A percentile compares a stretch with the other conserved stretches of the same genome.
phyloP scores from a whole-genome alignment of 1,139 yeast species.

The Nakaseomyces sp. region DNA sequence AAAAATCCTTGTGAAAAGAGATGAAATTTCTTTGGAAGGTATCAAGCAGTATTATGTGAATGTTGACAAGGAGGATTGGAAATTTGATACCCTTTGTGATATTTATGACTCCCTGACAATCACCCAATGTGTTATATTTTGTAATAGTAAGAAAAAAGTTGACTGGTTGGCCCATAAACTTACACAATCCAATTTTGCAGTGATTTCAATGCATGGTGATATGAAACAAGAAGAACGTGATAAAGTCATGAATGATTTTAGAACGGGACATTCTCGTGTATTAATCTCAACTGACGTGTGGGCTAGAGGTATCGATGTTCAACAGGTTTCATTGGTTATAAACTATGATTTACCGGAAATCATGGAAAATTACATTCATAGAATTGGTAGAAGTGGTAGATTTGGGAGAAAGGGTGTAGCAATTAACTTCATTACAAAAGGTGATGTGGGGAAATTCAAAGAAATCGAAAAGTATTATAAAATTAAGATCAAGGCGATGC shows the following conservation, averaged over 20 bases:
- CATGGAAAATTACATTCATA: slow-evolving; percentile 82
- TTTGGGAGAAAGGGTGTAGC: slow-evolving; percentile 96
- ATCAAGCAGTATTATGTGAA: slow-evolving; percentile 80
- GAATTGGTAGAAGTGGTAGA: slow-evolving; percentile 92
- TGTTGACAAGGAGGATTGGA: slow-evolving; percentile 91
- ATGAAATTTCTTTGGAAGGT: slow-evolving; percentile 81
- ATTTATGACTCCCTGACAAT: slow-evolving; percentile 88
- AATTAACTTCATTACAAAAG: slow-evolving; percentile 71
- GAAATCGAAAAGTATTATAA: slow-evolving; percentile 73
- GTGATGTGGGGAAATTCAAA: slow-evolving; percentile 50
- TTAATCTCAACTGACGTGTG: slow-evolving; percentile 92
- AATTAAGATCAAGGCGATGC: slow-evolving; percentile 80
- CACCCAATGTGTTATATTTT: slow-evolving; percentile 92
- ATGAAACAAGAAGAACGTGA: slow-evolving; percentile 93
- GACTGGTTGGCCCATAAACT: slow-evolving; percentile 83
- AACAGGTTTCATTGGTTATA: slow-evolving; percentile 89
- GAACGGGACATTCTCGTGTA: slow-evolving; percentile 71
- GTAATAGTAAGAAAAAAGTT: slow-evolving; percentile 86
- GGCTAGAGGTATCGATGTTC: slow-evolving; percentile 98
- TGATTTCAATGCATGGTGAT: slow-evolving; percentile 93
- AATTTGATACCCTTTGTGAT: slow-evolving; percentile 89
- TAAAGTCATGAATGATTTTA: slow-evolving; percentile 76
- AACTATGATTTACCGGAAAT: slow-evolving; percentile 85
- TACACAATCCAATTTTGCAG: slow-evolving; percentile 75
- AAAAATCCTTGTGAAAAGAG: slow-evolving; percentile 81